Evolutionary conservation across 768 basidiomycete species (phyloP).

Genomic region (Amanita inopinata): DNA sequence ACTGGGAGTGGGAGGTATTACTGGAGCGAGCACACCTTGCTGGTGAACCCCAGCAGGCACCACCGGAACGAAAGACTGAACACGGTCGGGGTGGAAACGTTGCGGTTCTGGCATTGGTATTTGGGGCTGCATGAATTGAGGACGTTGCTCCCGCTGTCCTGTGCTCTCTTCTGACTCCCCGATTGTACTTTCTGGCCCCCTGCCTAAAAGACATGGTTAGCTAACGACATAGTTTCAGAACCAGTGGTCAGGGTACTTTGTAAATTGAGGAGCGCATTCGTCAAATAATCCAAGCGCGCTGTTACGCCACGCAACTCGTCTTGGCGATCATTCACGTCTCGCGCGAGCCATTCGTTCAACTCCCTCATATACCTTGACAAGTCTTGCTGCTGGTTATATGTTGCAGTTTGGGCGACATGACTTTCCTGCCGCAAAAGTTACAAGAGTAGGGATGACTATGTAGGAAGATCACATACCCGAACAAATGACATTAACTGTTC

Average conservation of each 20-base stretch:
- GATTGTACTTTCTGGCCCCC: conserved; percentile 4
- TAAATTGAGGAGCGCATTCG: conserved; percentile 29
- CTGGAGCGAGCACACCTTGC: conserved; percentile 2
- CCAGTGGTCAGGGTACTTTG: conserved; percentile 12
- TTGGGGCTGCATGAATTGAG: conserved; percentile 1
- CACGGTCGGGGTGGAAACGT: conserved; percentile 11
- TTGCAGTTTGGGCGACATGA: conserved; percentile 61
- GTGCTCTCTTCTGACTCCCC: conserved; percentile 7
- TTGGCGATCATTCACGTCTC: conserved; percentile 73
- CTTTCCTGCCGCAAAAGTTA: conserved; percentile 46
- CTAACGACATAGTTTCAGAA: neutral
- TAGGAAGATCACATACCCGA: conserved; percentile 35
- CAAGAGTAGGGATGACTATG: too few relatives aligned
- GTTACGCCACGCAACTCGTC: conserved; percentile 59
- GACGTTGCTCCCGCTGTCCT: conserved; percentile 2
- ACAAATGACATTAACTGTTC: conserved; percentile 63
- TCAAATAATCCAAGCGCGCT: conserved; percentile 46
- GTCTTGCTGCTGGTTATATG: conserved; percentile 71
- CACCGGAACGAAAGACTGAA: conserved; percentile 5
- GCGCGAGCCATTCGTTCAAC: conserved; percentile 71
- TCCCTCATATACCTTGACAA: conserved; percentile 71
- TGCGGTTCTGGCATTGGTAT: conserved; percentile 10
- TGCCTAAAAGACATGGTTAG: neutral
- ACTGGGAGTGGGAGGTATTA: conserved; percentile 9
- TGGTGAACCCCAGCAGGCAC: conserved; percentile 1